These are phyloP conservation scores for Trebouxia sp. DNA, from an alignment of 139 green algal species.

Conservation along the genomic window DNA sequence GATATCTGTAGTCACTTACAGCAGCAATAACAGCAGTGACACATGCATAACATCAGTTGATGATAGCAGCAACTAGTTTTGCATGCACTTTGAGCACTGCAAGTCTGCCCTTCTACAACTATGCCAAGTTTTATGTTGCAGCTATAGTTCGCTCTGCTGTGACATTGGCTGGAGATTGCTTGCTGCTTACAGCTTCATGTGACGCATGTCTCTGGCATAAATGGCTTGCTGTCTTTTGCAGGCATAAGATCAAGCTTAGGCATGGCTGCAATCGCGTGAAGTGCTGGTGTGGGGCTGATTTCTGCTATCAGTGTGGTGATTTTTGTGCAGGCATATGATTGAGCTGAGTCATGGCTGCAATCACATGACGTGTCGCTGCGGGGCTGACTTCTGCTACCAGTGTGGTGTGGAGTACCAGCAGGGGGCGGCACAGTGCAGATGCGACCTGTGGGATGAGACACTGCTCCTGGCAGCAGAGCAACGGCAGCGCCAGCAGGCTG, in stretches of 20 bases:
- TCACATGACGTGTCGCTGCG: conserved; percentile 60
- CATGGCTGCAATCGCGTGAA: conserved; percentile 64
- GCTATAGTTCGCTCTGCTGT: no score
- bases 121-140: no score
- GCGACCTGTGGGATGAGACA: background rate
- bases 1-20: no score
- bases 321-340: conserved; percentile 49
- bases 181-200: no score
- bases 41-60: no score
- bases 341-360: conserved; percentile 61
- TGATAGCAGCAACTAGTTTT: background rate
- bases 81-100: no score
- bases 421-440: background rate
- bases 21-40: no score
- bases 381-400: conserved; percentile 57
- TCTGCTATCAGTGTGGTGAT: conserved; percentile 64
- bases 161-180: no score
- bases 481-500: background rate
- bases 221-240: background rate
- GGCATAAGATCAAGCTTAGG: conserved; percentile 48
- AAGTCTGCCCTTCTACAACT: no score
- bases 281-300: conserved; percentile 55
- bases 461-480: conserved; percentile 10
- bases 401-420: conserved; percentile 45
- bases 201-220: background rate